phyloP scores from a whole-genome alignment of 164 flowering plant genomes.

The Houttuynia cordata region DNA sequence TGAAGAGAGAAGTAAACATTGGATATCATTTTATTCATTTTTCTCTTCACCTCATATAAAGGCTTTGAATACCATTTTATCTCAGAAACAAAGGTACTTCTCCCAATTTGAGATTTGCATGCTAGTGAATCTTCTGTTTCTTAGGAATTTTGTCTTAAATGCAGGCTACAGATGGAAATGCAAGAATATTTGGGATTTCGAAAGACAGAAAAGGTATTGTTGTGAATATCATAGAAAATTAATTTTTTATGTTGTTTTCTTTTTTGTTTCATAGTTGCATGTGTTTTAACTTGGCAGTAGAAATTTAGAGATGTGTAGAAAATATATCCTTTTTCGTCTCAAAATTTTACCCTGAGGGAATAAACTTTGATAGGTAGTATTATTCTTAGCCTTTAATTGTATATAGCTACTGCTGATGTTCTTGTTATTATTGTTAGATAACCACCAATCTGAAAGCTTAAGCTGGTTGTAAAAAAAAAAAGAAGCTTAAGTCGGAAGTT shows the following conservation, averaged over 20 bases:
- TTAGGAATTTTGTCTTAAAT: slow-evolving; percentile 10
- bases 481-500: too few species aligned
- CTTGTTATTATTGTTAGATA: too few species aligned
- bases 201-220: slow-evolving; percentile 48
- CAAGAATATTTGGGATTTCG: slow-evolving; percentile 42
- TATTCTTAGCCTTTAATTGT: too few species aligned
- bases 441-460: too few species aligned
- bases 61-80: slow-evolving; percentile 57
- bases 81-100: slow-evolving; percentile 73
- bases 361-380: too few species aligned
- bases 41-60: slow-evolving; percentile 51
- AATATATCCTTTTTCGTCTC: too few species aligned
- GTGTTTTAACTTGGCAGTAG: background rate
- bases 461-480: too few species aligned
- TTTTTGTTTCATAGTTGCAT: background rate
- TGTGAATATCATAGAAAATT: background rate
- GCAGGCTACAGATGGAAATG: slow-evolving; percentile 77
- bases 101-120: background rate
- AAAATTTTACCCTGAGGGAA: too few species aligned
- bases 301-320: too few species aligned
- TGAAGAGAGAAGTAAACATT: slow-evolving; percentile 61
- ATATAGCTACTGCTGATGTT: too few species aligned
- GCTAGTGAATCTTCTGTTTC: background rate
- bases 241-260: too few species aligned
- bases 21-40: slow-evolving; percentile 62